phyloP scores from a whole-genome alignment of 257 asterid genomes.

The Nyctanthes arbortristis region DNA sequence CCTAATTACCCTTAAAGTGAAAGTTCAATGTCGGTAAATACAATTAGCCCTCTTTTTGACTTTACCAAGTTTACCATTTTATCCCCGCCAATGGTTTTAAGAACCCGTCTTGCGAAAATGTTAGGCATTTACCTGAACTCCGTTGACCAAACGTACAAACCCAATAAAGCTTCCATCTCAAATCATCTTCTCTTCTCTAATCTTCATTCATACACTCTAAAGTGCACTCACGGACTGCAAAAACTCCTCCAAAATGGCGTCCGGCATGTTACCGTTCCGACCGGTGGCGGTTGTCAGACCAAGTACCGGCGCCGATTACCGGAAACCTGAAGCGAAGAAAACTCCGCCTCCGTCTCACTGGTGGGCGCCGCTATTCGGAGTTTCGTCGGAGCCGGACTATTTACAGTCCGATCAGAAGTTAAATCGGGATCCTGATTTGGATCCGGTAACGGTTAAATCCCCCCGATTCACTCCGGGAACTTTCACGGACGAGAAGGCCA shows the following conservation, averaged over 20 bases:
- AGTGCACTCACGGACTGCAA: background rate
- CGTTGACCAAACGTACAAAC: no score
- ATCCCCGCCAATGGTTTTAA: no score
- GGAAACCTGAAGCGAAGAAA: constrained; percentile 22
- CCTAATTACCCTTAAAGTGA: no score
- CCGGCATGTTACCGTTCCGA: constrained; percentile 31
- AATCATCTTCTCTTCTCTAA: background rate
- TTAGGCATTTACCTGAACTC: no score
- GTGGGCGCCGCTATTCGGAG: constrained; percentile 71
- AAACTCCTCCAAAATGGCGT: constrained; percentile 25
- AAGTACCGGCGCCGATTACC: constrained; percentile 20
- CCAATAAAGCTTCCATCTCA: no score
- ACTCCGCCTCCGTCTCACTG: constrained; percentile 44
- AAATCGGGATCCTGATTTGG: constrained; percentile 29
- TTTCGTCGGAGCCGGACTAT: constrained; percentile 66
- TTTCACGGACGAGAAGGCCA: constrained; percentile 75
- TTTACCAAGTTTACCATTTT: no score
- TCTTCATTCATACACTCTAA: background rate
- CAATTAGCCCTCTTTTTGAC: no score
- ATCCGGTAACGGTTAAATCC: no score
- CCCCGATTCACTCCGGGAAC: constrained; percentile 44
- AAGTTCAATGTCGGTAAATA: no score
- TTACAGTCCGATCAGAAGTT: constrained; percentile 22
- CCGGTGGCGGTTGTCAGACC: constrained; percentile 31
- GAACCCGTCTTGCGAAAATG: no score